phyloP scores from a whole-genome alignment of 805 yeast species.

The Wickerhamomyces rabaulensis region DNA sequence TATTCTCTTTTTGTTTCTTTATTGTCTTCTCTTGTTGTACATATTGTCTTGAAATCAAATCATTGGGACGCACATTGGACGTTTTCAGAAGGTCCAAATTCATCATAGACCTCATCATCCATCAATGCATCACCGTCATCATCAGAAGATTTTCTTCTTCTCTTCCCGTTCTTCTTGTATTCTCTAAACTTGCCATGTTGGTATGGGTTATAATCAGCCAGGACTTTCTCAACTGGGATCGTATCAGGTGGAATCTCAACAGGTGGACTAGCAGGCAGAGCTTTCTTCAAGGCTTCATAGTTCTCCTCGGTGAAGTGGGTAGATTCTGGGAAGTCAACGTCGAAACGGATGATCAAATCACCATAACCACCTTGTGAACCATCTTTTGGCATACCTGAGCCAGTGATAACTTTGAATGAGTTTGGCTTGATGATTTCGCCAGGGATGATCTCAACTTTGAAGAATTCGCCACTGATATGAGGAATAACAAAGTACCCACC shows the following conservation, averaged over 20 bases:
- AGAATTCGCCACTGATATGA: constrained; percentile 31
- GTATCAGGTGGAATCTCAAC: constrained; percentile 60
- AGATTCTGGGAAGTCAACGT: constrained; percentile 51
- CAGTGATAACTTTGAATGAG: constrained; percentile 41
- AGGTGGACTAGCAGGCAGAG: constrained; percentile 70
- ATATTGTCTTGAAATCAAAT: not conserved
- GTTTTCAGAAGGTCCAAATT: constrained; percentile 1
- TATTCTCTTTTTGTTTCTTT: not conserved
- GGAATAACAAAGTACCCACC: constrained; percentile 46
- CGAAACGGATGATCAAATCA: constrained; percentile 53
- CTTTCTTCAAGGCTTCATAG: constrained; percentile 59
- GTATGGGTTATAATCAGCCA: constrained; percentile 11
- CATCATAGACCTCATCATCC: constrained; percentile 1
- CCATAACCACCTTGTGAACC: constrained; percentile 31
- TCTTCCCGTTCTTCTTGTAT: constrained; percentile 7
- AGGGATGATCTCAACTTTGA: constrained; percentile 35
- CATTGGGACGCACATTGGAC: constrained; percentile 10
- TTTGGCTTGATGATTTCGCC: constrained; percentile 52
- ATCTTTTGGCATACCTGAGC: constrained; percentile 56
- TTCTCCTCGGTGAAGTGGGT: constrained; percentile 67
- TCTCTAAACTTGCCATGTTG: constrained; percentile 1
- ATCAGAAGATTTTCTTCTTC: constrained; percentile 2
- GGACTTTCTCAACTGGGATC: constrained; percentile 45
- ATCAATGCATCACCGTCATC: not conserved
- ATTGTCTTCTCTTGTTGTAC: not conserved